These are phyloP conservation scores for Hemileccinum rubropunctum DNA, from an alignment of 768 basidiomycete species.

Conservation along the genomic window DNA sequence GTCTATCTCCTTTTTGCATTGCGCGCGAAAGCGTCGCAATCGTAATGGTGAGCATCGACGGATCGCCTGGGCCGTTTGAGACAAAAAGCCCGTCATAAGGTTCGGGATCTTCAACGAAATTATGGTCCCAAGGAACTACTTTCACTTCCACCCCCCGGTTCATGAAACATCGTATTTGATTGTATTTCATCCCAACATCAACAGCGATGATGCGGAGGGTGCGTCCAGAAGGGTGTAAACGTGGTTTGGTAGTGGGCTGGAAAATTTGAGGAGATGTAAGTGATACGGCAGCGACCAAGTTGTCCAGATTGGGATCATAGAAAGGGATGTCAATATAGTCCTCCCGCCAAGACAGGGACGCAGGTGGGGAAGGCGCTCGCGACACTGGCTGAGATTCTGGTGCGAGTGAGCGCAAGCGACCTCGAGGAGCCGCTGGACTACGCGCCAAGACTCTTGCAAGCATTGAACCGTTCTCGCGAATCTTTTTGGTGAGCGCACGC, in stretches of 20 bases:
- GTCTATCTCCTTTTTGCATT: constrained; percentile 70
- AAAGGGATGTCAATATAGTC: constrained; percentile 83
- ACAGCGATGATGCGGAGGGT: constrained; percentile 82
- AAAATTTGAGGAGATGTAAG: constrained; percentile 64
- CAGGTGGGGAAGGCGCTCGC: constrained; percentile 53
- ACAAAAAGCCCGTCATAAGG: constrained; percentile 94
- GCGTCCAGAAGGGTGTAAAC: constrained; percentile 75
- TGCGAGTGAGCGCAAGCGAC: constrained; percentile 33
- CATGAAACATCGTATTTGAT: constrained; percentile 96
- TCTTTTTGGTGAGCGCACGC: constrained; percentile 92
- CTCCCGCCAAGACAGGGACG: constrained; percentile 68
- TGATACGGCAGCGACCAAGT: constrained; percentile 91
- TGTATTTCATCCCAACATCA: constrained; percentile 99
- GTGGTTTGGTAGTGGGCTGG: constrained; percentile 53
- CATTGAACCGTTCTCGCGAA: constrained; percentile 92
- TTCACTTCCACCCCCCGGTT: constrained; percentile 92
- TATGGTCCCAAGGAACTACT: constrained; percentile 96
- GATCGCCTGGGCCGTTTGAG: constrained; percentile 98
- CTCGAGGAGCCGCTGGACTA: constrained; percentile 43
- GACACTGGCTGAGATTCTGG: constrained; percentile 41
- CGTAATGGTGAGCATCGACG: constrained; percentile 75
- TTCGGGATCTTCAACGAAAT: constrained; percentile 75
- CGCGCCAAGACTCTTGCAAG: constrained; percentile 80
- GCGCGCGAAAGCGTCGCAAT: constrained; percentile 63
- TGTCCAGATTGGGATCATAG: constrained; percentile 82